Evolutionary conservation across 2,329 filamentous ascomycete species (phyloP), one percentile per base, ranked within the genome.

Genomic region (Taxawa tesnikishii): DNA sequence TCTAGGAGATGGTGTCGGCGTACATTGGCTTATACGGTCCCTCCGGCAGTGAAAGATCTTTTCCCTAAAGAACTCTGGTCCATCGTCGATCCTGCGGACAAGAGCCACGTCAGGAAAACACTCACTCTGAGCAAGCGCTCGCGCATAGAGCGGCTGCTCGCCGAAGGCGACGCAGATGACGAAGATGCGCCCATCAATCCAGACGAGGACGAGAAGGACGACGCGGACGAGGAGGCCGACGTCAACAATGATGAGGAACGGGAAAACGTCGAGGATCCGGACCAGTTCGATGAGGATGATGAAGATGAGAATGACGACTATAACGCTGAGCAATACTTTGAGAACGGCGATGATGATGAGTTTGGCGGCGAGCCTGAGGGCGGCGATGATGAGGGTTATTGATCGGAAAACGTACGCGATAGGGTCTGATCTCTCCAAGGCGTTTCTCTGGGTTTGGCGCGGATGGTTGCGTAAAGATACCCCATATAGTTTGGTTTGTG

Each of bases 311-410:
- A 62, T 8, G 72, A 69, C 4, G 73, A 76, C 46, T 76, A 78
- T 44, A 70, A 76, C 42, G 73, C 68, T 2, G 73, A 78, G 44
- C 65, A 76, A 40, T 77, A 78, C 56, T 74, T 74, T 44, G 68
- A 72, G 39, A 69, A 63, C 33, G 73, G 73, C 5, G 73, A 70
- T 31, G 70, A 67, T 33, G 73, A 68, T 41, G 46, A 59, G 29
- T 68, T 66, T 36, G 68, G 62, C 27, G 70, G 55, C 21, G 56
- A 59, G 24, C 67, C 63, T 18, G 69, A 63, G 25, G 65, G 60
- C 5, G 70, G 65, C 33, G 66, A 63, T 29, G 66, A 54, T 16
- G 49, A 51, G 31, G 55, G 59, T 25, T 33, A 38, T 26, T 34
- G 34, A 18, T n/a, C n/a, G n/a, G n/a, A n/a, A n/a, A n/a, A n/a